Evolutionary conservation across 2,329 filamentous ascomycete genomes (phyloP), one percentile per base, ranked within the genome.

Genomic region (Teratosphaeria gauchensis): DNA sequence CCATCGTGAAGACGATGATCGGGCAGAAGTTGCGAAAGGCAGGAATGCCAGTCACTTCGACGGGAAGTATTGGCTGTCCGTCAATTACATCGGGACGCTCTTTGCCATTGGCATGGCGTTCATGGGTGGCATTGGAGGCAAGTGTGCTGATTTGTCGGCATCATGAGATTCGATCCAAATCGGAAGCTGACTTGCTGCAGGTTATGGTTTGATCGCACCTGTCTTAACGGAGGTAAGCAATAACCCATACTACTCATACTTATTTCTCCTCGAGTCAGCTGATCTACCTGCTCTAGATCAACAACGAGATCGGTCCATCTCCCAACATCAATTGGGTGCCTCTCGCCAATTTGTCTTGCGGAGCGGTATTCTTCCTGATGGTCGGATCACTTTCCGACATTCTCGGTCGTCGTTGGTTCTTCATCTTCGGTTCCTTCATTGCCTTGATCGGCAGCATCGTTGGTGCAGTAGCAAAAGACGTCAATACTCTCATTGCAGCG

Each of bases 361-460:
- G 71, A 14, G 71, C 72, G 4, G 69, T 74, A 42, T 70, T 71
- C 33, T 74, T 74, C 59, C 66, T 71, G 1, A 66, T 74, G 35
- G 71, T 75, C 32, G 73, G 73, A 24, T 68, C 69, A 9, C 60
- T 75, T 2, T 72, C 69, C 4, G 73, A 75, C 54, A 73, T 75
- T 32, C 74, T 75, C 53, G 73, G 73, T 19, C 61, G 72, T 54
- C 58, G 72, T 59, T 66, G 62, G 66, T 71, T 72, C 55, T 74
- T 73, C 65, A 73, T 74, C 56, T 64, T 65, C 19, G 67, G 69
- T 1, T 71, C 68, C 3, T 46, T 69, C n/a, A 63, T 74, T 12
- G 70, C 68, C 11, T 54, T 74, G 12, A 62, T 73, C 51, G 72
- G 70, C 1, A 68, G 66, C 33, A 72, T 75, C 46, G 69, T 75